Evolutionary conservation across 1,284 basidiomycete genomes (phyloP).

Genomic region (Puccinia hordei): DNA sequence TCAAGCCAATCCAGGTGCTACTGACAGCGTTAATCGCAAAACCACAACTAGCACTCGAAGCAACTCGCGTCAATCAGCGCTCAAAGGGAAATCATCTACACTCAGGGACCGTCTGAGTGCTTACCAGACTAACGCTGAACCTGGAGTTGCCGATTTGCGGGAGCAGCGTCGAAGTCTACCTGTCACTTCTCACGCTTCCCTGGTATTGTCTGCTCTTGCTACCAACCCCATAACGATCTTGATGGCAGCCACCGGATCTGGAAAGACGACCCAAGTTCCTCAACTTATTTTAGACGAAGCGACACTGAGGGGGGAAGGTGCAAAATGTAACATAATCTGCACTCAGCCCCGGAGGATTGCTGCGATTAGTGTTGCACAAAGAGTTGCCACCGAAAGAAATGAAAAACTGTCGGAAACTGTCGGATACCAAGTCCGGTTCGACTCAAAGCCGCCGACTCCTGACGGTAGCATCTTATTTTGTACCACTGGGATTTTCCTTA

Average conservation of each 20-base stretch:
- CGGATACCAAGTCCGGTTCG: slow-evolving; percentile 92
- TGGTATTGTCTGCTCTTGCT: slow-evolving; percentile 68
- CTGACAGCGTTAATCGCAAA: slow-evolving; percentile 23
- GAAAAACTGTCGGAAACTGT: slow-evolving; percentile 72
- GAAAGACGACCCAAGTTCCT: slow-evolving; percentile 94
- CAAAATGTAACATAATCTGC: slow-evolving; percentile 85
- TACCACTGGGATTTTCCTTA: slow-evolving; percentile 88
- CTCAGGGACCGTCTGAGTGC: slow-evolving; percentile 1
- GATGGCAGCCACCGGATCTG: slow-evolving; percentile 93
- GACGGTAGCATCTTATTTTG: slow-evolving; percentile 87
- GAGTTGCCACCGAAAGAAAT: slow-evolving; percentile 86
- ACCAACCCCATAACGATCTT: slow-evolving; percentile 85
- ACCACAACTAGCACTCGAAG: background rate
- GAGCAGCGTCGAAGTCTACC: slow-evolving; percentile 52
- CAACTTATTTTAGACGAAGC: slow-evolving; percentile 86
- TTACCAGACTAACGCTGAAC: background rate
- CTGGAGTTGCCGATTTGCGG: slow-evolving; percentile 19
- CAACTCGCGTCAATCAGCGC: slow-evolving; percentile 4
- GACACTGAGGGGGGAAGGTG: slow-evolving; percentile 76
- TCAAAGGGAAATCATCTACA: slow-evolving; percentile 37
- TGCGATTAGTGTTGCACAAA: slow-evolving; percentile 87
- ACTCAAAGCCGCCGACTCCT: slow-evolving; percentile 74
- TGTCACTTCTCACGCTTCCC: slow-evolving; percentile 53
- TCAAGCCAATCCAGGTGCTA: slow-evolving; percentile 67
- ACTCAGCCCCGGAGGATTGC: slow-evolving; percentile 91